Evolutionary conservation across 441 rosid genomes (phyloP).

Genomic region (Erodium moschatum): DNA sequence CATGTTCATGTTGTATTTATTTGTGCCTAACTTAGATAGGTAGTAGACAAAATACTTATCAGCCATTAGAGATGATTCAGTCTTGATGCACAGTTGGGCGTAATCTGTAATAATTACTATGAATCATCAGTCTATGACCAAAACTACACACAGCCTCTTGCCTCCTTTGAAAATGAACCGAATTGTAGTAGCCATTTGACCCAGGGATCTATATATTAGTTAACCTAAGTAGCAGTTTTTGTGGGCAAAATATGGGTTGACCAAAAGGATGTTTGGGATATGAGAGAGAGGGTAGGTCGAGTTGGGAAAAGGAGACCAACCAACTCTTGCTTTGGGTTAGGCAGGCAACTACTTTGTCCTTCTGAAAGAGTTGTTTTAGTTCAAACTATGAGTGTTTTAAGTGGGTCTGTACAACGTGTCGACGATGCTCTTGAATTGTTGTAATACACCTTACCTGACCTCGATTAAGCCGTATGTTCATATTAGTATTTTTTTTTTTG

Average conservation of each 20-base stretch:
- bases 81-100: too few species aligned
- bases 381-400: too few species aligned
- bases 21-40: too few species aligned
- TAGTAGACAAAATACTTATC: too few species aligned
- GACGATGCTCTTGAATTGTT: too few species aligned
- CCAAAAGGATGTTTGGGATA: not conserved
- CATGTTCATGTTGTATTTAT: too few species aligned
- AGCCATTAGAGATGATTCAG: too few species aligned
- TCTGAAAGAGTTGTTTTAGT: too few species aligned
- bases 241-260: constrained; percentile 5
- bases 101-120: not conserved
- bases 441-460: too few species aligned
- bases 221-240: not conserved
- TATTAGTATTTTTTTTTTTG: too few species aligned
- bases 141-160: not conserved
- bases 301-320: constrained; percentile 14
- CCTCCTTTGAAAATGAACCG: not conserved
- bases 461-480: too few species aligned
- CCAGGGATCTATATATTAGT: not conserved
- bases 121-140: not conserved
- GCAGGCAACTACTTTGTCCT: constrained; percentile 2
- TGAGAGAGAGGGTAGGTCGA: constrained; percentile 7
- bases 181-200: not conserved
- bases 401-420: too few species aligned
- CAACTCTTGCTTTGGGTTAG: not conserved